phyloP scores from a whole-genome alignment of 140 eudicot species.

The Erigeron philadelphicus region DNA sequence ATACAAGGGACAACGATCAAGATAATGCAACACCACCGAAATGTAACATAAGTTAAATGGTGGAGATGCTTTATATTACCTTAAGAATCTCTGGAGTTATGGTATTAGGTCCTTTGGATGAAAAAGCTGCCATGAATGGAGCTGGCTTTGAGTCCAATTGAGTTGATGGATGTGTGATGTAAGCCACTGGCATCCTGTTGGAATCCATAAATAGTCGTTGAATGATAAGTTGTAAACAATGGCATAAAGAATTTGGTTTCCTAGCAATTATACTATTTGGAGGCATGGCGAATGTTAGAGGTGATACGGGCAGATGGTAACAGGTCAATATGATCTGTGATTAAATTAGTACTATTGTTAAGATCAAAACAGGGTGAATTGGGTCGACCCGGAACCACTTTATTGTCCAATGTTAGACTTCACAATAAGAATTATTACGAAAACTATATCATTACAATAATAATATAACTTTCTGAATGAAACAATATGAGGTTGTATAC shows the following conservation, averaged over 20 bases:
- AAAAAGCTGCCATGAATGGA: slow-evolving; percentile 90
- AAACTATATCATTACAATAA: not conserved
- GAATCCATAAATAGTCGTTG: not conserved
- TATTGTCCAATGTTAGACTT: no score
- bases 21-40: not conserved
- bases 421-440: not conserved
- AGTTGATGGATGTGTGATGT: slow-evolving; percentile 51
- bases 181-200: slow-evolving; percentile 62
- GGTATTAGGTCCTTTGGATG: slow-evolving; percentile 72
- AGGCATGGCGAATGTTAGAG: not conserved
- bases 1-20: not conserved
- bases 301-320: not conserved
- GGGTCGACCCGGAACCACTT: no score
- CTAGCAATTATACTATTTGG: not conserved
- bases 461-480: no score
- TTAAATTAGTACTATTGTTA: not conserved
- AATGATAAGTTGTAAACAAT: not conserved
- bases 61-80: slow-evolving; percentile 32
- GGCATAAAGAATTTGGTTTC: not conserved
- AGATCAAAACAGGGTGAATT: no score
- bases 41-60: not conserved
- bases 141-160: slow-evolving; percentile 66
- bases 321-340: not conserved
- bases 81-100: slow-evolving; percentile 76
- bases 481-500: not conserved